Base-by-base conservation (phyloP, 1,139 yeast genomes). In the Pneumocystis carinii region DNA sequence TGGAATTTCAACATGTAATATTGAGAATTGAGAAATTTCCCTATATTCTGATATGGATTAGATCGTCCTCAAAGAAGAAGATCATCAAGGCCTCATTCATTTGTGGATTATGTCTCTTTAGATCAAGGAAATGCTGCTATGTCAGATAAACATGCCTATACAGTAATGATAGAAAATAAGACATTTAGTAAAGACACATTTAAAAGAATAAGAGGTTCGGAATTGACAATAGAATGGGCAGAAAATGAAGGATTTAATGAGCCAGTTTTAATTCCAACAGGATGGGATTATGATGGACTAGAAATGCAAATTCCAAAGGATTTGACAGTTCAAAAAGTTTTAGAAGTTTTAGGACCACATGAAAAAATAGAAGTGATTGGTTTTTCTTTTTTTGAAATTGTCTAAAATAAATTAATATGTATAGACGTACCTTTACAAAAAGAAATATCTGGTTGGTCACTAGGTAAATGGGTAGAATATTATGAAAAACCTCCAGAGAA, bases 361-460 rank as follows among this genome's bases (percentile, higher is more conserved):
- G 75, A 77, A 2, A 80, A 81, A 0, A 80, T 90, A 1, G 95
- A 89, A 66, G 96, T 90, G 1, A 67, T 67, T 24, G 55, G 55
- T 48, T 48, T 8, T 24, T 17, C 5, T n/a, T 41, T 48, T 24
- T 12, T 24, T 24, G 35, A 32, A 32, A 32, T 32, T 32, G 7
- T 24, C 2, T 8, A 48, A 48, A 24, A 24, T 48, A 24, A 24
- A 87, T 88, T 48, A 48, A 48, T 19, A 24, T 10, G 12, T 24
- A 10, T 48, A 94, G 96, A 90, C 71, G 96, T 89, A 4, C 78
- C 87, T 24, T 85, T 95, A 0, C 97, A 90, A 69, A 86, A 85
- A 65, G 72, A 72, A 17, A 70, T 76, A 15, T 75, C 76, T 41
- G 80, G 81, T 5, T 90, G 96, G 96, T 79, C 81, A 39, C 75